phyloP scores from a whole-genome alignment of 805 yeast genomes.

The Starmerella stellata region DNA sequence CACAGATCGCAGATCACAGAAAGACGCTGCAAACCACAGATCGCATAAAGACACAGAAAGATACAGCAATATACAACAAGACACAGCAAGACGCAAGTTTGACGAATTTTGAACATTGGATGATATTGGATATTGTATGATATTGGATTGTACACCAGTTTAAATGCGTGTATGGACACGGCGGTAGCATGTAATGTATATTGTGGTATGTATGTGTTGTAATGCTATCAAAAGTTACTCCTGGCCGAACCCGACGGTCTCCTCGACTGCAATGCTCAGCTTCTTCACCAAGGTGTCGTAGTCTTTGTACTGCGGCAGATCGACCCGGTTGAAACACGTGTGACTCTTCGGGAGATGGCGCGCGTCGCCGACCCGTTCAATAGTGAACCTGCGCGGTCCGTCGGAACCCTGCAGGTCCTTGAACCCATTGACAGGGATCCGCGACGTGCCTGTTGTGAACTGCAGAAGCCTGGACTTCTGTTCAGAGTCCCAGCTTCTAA shows the following conservation, averaged over 20 bases:
- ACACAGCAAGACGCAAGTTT: no score
- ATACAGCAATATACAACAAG: no score
- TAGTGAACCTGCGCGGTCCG: constrained; percentile 97
- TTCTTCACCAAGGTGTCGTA: constrained; percentile 74
- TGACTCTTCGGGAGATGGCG: constrained; percentile 90
- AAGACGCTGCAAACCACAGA: no score
- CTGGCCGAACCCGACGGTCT: constrained; percentile 97
- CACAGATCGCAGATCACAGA: no score
- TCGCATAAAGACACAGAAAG: no score
- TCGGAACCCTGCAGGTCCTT: constrained; percentile 97
- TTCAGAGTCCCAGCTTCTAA: constrained; percentile 86
- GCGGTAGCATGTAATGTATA: no score
- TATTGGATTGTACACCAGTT: no score
- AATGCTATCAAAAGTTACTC: no score
- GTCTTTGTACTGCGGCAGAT: constrained; percentile 81
- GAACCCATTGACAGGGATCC: constrained; percentile 97
- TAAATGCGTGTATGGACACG: no score
- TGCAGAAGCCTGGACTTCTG: constrained; percentile 89
- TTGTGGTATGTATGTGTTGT: no score
- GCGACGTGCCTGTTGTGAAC: constrained; percentile 96
- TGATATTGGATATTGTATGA: no score
- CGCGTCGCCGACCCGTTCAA: constrained; percentile 92
- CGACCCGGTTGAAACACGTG: constrained; percentile 97
- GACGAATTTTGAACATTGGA: no score
- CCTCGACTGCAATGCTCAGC: constrained; percentile 90